Percentiles rank a stretch among this genome's conserved stretches.
Conservation (phyloP, 1,284 basidiomycete genomes). For the Salmacisia buchloeana region DNA sequence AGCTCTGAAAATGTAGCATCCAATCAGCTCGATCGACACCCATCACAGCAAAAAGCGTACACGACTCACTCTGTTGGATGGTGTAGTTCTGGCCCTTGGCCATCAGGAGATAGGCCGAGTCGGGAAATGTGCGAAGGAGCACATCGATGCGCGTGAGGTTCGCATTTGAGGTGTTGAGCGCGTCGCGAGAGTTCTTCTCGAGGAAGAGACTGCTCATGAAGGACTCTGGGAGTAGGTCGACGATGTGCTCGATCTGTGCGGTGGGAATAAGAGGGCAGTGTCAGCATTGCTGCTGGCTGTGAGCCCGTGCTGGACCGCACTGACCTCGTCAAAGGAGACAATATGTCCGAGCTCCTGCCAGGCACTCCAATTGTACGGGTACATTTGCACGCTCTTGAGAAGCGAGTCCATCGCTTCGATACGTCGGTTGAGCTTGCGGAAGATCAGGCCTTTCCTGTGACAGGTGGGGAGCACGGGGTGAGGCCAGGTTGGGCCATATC, state of each 20-base stretch:
- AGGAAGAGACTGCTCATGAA: slow-evolving; percentile 76
- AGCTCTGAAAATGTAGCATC: slow-evolving; percentile 20
- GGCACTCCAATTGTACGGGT: slow-evolving; percentile 92
- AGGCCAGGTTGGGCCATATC: neutral
- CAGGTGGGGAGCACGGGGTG: neutral
- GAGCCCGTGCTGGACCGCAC: neutral
- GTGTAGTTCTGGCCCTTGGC: slow-evolving; percentile 12
- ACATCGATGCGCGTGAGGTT: slow-evolving; percentile 38
- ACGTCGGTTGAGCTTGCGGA: slow-evolving; percentile 43
- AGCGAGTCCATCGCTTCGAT: slow-evolving; percentile 75
- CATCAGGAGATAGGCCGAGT: slow-evolving; percentile 73
- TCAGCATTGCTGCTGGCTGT: neutral
- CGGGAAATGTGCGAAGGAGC: slow-evolving; percentile 74
- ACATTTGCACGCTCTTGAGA: slow-evolving; percentile 69
- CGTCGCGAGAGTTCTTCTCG: slow-evolving; percentile 78
- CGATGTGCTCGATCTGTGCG: slow-evolving; percentile 26
- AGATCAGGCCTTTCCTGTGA: slow-evolving; percentile 37
- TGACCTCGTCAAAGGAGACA: neutral
- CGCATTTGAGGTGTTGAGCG: slow-evolving; percentile 54
- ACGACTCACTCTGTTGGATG: slow-evolving; percentile 7
- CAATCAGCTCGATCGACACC: slow-evolving; percentile 21
- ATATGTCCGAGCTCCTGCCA: slow-evolving; percentile 58
- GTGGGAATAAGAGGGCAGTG: too few relatives aligned
- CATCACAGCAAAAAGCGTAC: neutral
- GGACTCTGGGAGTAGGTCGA: slow-evolving; percentile 66